Evolutionary conservation across 768 basidiomycete species (phyloP).

Genomic region (Boletellus ananas): DNA sequence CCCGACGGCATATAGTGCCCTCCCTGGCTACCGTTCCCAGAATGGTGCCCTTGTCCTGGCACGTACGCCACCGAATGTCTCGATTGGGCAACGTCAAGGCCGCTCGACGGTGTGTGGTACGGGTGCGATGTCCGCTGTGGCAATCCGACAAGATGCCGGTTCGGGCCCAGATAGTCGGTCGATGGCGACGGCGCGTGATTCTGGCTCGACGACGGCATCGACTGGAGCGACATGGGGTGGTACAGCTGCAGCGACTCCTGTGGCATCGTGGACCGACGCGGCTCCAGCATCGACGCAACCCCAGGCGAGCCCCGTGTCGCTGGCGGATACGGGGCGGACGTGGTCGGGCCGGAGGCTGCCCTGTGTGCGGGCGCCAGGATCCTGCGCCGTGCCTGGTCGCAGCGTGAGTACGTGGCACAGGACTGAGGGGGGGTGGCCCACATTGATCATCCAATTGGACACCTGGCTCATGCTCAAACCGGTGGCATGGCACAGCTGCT

Average conservation of each 20-base stretch:
- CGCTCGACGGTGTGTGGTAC: conserved; percentile 22
- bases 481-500: conserved; percentile 80
- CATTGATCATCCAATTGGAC: conserved; percentile 94
- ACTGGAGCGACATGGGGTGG: conserved; percentile 75
- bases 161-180: conserved; percentile 40
- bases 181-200: conserved; percentile 31
- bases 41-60: conserved; percentile 41
- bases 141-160: conserved; percentile 46
- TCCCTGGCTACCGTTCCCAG: conserved; percentile 32
- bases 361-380: conserved; percentile 81
- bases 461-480: conserved; percentile 87
- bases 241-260: conserved; percentile 71
- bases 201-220: conserved; percentile 33
- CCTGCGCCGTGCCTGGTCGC: conserved; percentile 65
- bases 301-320: conserved; percentile 33
- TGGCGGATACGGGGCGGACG: conserved; percentile 67
- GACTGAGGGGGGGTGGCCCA: conserved; percentile 33
- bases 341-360: conserved; percentile 71
- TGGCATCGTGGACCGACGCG: conserved; percentile 64
- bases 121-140: conserved; percentile 33
- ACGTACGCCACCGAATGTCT: conserved; percentile 38
- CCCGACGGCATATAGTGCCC: conserved; percentile 32
- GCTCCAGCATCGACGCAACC: conserved; percentile 29
- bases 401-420: conserved; percentile 8
- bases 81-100: conserved; percentile 30